Base-by-base conservation (phyloP, 1,139 yeast genomes). In the Pichia sp. region DNA sequence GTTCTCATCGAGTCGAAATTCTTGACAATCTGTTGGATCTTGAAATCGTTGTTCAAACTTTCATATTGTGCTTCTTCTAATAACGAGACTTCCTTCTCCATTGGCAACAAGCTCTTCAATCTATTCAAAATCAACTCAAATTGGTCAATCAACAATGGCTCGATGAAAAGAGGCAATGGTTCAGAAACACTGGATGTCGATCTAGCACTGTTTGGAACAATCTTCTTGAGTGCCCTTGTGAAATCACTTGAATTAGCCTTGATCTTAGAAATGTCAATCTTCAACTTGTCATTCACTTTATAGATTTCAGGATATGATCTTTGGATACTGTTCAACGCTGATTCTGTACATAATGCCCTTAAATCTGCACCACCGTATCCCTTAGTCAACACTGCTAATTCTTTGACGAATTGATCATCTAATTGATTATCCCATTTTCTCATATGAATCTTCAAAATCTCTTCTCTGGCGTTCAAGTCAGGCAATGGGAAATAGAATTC, bases 321-420 rank as follows among this genome's bases (percentile, higher is more conserved):
- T 67, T 93, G 98, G 41, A 93, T 93, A 58, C 62, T 51, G 40
- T 59, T 84, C 52, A 94, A 73, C 0, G 99, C 98, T 14, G 97
- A 94, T 64, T 93, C 99, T 0, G 98, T 91, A 62, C 98, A 91
- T 32, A 93, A 71, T 0, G 98, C 96, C 47, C 97, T 74, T 53
- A 94, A 72, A 67, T 93, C 99, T 3, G 99, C 98, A 69, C 99
- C 99, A 34, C 99, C 99, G 61, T 89, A 94, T 0, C 99, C 99
- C 63, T 91, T 93, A 0, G 99, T 91, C 49, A 89, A 70, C 14
- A 75, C 74, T 0, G 98, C 94, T 40, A 93, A 75, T 48, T 82
- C 81, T 3, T 75, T 75, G 9, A 88, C 62, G 56, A 93, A 86
- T 9, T 66, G 69, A 0, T 72, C 72, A 43, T 54, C 46, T 42